Conservation (phyloP, 129 eudicot genomes). For the Helianthus tuberosus region DNA sequence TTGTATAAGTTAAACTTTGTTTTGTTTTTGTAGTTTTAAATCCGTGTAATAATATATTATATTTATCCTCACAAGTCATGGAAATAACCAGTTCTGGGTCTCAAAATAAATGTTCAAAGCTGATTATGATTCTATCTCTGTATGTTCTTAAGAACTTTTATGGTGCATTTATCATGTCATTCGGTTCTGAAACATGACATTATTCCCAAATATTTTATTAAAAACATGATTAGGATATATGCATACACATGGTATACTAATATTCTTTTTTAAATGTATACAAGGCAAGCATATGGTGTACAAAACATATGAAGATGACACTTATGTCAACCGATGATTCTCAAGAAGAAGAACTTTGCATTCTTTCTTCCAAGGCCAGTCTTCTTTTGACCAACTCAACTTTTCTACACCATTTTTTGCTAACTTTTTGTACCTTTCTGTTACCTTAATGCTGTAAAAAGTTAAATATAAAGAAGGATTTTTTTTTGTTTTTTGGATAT, state of each 20-base stretch:
- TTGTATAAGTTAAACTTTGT: no score
- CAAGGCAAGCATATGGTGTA: conserved; percentile 84
- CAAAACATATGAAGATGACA: conserved; percentile 92
- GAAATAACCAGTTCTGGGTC: no score
- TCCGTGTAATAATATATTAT: no score
- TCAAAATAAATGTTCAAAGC: no score
- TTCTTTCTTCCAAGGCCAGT: conserved; percentile 64
- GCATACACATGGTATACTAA: background rate
- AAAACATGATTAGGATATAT: no score
- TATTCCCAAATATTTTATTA: no score
- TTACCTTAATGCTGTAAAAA: conserved; percentile 6
- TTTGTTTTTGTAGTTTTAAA: no score
- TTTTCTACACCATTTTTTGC: background rate
- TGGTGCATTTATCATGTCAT: no score
- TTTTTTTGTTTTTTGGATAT: conserved; percentile 53
- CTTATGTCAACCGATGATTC: conserved; percentile 82
- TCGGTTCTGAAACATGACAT: no score
- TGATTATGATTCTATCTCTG: no score
- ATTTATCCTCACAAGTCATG: no score
- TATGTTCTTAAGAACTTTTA: no score
- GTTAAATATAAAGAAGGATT: background rate
- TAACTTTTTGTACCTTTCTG: background rate
- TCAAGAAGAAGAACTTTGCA: conserved; percentile 80
- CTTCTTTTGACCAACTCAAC: background rate
- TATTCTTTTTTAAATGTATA: conserved; percentile 5